Base-by-base conservation (phyloP, 1,284 basidiomycete species). In the Apiotrichum akiyoshidainum region DNA sequence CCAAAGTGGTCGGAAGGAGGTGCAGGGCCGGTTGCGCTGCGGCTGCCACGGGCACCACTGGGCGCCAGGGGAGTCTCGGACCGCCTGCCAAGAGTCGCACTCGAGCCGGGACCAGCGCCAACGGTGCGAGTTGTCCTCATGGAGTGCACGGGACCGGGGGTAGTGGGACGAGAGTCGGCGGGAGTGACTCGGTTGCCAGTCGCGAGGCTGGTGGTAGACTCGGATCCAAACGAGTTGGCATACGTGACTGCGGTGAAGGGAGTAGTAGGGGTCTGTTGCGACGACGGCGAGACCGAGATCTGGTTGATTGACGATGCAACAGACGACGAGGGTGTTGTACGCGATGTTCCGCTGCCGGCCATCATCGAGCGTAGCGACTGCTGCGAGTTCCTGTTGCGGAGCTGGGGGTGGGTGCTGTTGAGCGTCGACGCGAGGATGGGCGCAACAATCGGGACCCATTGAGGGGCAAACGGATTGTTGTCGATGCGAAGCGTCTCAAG, bases 401-500 rank as follows among this genome's bases (percentile, higher is more conserved):
- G 58, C 35, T 51, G 55, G 52, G 54, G 57, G 5, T 50, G 42
- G 37, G 12, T 37, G 37, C 37, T 37, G 47, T 31, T 46, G 22
- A 45, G 46, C 17, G 69, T 62, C 34, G 56, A 57, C 17, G 68
- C 57, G 19, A 74, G 60, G 55, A 78, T 76, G 2, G 92, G 92
- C 58, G 89, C 87, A 31, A 96, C 86, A 55, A 99, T 82, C 35
- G 87, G 86, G 69, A 86, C 85, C 92, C 94, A 97, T 4, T 92
- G 88, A 5, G 89, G 87, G 63, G 90, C 87, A 78, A 98, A 96
- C 10, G 91, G 89, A 74, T 99, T 99, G 35, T 87, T 89, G 67
- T 98, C 95, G 34, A 99, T 85, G 63, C 88, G 87, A 3, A 99
- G 81, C 6, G 87, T 88, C 75, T 95, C 90, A 50, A 99, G 82